A percentile compares a stretch with the other conserved stretches of the same genome.
Evolutionary conservation across 2,329 filamentous ascomycete species (phyloP).

Genomic region (Claviceps sp.): DNA sequence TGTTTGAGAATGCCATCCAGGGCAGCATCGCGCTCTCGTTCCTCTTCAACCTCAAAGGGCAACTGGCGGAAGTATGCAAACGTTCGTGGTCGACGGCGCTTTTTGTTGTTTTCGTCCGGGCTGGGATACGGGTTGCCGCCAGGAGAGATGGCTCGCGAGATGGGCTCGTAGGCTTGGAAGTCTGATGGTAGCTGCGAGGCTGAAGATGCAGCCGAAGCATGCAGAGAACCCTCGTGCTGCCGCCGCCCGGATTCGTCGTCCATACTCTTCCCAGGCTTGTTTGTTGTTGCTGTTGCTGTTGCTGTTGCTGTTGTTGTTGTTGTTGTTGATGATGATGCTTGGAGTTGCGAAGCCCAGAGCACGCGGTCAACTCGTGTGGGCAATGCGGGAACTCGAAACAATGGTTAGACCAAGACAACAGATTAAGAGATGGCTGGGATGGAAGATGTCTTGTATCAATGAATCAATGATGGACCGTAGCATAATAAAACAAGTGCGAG

Average conservation of each 20-base stretch:
- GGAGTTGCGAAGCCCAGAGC: neutral
- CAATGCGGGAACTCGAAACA: neutral
- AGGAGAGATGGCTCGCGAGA: constrained; percentile 78
- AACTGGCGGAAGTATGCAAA: constrained; percentile 87
- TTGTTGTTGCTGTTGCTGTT: neutral
- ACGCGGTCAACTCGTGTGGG: neutral
- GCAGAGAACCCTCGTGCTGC: constrained; percentile 17
- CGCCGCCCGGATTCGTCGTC: constrained; percentile 26
- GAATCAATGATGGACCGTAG: neutral
- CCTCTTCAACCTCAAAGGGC: constrained; percentile 77
- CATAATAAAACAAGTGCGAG: neutral
- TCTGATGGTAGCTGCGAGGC: constrained; percentile 20
- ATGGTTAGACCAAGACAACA: neutral
- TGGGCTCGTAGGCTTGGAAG: constrained; percentile 45
- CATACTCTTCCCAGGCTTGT: constrained; percentile 14
- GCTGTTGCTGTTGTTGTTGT: no score
- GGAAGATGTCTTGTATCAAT: neutral
- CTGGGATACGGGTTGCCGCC: constrained; percentile 50
- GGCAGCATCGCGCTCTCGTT: constrained; percentile 61
- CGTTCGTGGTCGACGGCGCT: constrained; percentile 70
- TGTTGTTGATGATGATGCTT: neutral
- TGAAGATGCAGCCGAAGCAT: constrained; percentile 18
- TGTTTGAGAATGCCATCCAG: constrained; percentile 83
- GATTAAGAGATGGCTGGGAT: neutral
- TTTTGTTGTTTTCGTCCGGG: constrained; percentile 38